These are phyloP conservation scores for Quercus phellos DNA, from an alignment of 331 rosid genomes.

Conservation along the genomic window DNA sequence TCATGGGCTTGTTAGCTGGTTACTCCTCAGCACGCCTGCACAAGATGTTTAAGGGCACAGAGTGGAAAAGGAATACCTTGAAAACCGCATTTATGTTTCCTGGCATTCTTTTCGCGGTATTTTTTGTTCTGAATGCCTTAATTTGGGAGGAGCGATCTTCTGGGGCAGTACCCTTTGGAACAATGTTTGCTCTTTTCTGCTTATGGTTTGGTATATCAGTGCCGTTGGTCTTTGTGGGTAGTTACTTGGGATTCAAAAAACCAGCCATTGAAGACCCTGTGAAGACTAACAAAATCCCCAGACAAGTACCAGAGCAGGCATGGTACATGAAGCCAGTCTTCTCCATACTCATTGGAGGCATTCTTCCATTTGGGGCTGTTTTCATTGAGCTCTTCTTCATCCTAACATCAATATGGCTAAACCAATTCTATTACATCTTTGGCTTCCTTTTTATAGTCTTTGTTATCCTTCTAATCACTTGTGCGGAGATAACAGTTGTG, in stretches of 20 bases:
- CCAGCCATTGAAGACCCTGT: conserved; percentile 95
- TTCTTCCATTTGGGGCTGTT: conserved; percentile 98
- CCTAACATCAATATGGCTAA: conserved; percentile 96
- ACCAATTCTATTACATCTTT: conserved; percentile 96
- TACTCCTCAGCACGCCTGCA: conserved; percentile 91
- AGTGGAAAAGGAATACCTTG: conserved; percentile 95
- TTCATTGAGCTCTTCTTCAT: conserved; percentile 97
- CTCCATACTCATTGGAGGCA: conserved; percentile 96
- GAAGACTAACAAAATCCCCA: conserved; percentile 94
- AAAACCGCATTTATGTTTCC: conserved; percentile 99
- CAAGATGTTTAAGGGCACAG: conserved; percentile 99
- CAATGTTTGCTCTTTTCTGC: conserved; percentile 94
- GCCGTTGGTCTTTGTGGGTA: conserved; percentile 94
- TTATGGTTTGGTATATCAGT: conserved; percentile 98
- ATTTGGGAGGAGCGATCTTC: conserved; percentile 98
- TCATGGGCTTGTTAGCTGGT: conserved; percentile 97
- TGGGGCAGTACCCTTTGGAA: conserved; percentile 98
- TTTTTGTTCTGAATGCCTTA: conserved; percentile 91
- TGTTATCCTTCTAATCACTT: conserved; percentile 81
- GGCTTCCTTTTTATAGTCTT: conserved; percentile 97
- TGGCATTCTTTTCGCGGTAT: conserved; percentile 78
- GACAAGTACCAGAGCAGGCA: conserved; percentile 96
- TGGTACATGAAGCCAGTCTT: conserved; percentile 96
- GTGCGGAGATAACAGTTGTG: conserved; percentile 94
- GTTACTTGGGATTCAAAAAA: conserved; percentile 93